phyloP scores from a whole-genome alignment of 495 filamentous ascomycete species.

The Alectoria sarmentosa region DNA sequence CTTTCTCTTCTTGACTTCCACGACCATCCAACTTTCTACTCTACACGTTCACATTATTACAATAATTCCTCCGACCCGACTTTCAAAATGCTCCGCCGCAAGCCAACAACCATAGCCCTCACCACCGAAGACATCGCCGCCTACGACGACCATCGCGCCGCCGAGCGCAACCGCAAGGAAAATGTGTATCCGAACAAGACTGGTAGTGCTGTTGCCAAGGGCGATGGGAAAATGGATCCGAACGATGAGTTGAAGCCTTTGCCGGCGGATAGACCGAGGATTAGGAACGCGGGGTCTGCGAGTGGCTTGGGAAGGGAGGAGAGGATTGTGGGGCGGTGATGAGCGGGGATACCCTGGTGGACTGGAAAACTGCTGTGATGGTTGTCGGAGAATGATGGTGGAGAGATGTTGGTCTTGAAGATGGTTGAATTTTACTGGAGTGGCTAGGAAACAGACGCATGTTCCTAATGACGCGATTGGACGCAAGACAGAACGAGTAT shows the following conservation, averaged over 20 bases:
- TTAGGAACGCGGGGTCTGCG: constrained; percentile 42
- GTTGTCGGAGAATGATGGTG: neutral
- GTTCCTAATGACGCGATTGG: neutral
- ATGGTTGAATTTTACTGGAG: neutral
- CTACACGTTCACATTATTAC: no score
- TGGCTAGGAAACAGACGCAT: no score
- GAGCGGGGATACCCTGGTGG: neutral
- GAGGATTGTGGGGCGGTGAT: constrained; percentile 21
- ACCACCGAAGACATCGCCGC: constrained; percentile 70
- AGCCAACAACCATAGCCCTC: constrained; percentile 68
- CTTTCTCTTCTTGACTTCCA: neutral
- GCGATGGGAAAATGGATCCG: constrained; percentile 38
- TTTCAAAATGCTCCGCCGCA: constrained; percentile 66
- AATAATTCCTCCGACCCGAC: neutral
- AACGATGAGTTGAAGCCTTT: constrained; percentile 53
- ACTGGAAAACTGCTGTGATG: neutral
- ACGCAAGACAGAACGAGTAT: neutral
- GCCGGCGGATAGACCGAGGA: constrained; percentile 39
- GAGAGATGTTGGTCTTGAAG: neutral
- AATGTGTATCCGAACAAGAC: constrained; percentile 10
- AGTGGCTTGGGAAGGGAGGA: constrained; percentile 18
- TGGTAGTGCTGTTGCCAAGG: constrained; percentile 25
- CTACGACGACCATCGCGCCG: constrained; percentile 56
- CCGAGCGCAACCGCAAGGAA: constrained; percentile 20
- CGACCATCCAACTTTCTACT: neutral